A percentile compares a stretch with the other conserved stretches of the same genome.
These are phyloP conservation scores for Teratosphaeriaceae sp. DNA, from an alignment of 2,329 filamentous ascomycete genomes.

Conservation along the genomic window DNA sequence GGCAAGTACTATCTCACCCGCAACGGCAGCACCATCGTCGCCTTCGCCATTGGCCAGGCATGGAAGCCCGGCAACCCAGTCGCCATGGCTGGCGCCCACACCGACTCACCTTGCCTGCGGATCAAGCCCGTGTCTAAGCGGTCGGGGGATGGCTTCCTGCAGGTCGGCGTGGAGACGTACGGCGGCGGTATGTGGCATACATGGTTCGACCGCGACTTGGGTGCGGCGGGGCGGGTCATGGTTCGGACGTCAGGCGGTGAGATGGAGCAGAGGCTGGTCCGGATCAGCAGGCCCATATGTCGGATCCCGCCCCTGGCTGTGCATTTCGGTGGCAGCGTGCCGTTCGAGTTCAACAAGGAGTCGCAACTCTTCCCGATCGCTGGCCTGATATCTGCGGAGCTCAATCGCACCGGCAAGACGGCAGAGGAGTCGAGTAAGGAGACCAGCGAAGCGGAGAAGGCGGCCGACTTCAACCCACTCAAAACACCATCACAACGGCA, in stretches of 20 bases:
- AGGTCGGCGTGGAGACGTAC: conserved; percentile 94
- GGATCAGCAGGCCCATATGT: conserved; percentile 83
- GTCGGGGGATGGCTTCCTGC: conserved; percentile 75
- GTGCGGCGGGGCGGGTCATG: conserved; percentile 82
- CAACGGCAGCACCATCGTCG: conserved; percentile 85
- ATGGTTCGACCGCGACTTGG: conserved; percentile 93
- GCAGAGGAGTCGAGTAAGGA: conserved; percentile 43
- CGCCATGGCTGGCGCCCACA: conserved; percentile 90
- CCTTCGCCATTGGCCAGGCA: conserved; percentile 82
- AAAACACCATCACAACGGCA: conserved; percentile 75
- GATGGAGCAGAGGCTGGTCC: conserved; percentile 78
- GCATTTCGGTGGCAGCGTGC: conserved; percentile 79
- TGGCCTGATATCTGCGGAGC: conserved; percentile 77
- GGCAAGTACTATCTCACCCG: conserved; percentile 96
- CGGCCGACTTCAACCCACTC: conserved; percentile 61
- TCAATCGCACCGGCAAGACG: conserved; percentile 64
- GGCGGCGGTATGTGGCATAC: conserved; percentile 97
- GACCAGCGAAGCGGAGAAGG: conserved; percentile 31
- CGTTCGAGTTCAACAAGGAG: conserved; percentile 95
- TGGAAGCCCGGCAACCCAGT: conserved; percentile 91
- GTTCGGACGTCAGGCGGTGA: conserved; percentile 62
- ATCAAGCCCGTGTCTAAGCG: conserved; percentile 95
- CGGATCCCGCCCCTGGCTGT: conserved; percentile 91
- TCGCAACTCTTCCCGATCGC: conserved; percentile 90
- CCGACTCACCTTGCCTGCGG: conserved; percentile 85